Percentiles rank a stretch among this genome's conserved stretches.
Conservation (phyloP, 1,284 basidiomycete species). For the Ustilago cynodontis region DNA sequence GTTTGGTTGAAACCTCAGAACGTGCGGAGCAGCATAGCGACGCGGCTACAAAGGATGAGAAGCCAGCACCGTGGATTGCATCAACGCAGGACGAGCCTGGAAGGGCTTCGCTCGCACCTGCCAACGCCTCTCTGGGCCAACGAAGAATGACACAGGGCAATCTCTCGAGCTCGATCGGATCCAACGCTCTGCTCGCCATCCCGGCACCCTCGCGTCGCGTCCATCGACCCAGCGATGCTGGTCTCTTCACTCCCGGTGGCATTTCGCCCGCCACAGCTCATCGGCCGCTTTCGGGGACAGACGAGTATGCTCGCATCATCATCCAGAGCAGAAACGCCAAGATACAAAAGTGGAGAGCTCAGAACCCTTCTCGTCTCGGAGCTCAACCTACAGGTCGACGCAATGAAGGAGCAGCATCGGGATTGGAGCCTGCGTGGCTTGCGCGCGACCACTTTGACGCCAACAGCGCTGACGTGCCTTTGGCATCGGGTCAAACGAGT, state of each 20-base stretch:
- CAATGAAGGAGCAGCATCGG: slow-evolving; percentile 5
- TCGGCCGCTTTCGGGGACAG: slow-evolving; percentile 66
- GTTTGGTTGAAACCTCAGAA: slow-evolving; percentile 28
- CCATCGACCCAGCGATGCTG: slow-evolving; percentile 38
- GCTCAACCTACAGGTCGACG: slow-evolving; percentile 11
- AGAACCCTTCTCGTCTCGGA: slow-evolving; percentile 36
- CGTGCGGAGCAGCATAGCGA: neutral
- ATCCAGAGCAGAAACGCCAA: slow-evolving; percentile 74
- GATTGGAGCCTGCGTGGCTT: slow-evolving; percentile 9
- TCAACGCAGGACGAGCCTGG: slow-evolving; percentile 51
- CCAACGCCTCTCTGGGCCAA: slow-evolving; percentile 21
- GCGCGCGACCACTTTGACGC: slow-evolving; percentile 10
- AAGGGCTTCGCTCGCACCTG: slow-evolving; percentile 18
- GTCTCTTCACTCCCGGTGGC: slow-evolving; percentile 32
- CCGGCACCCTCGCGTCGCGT: slow-evolving; percentile 25
- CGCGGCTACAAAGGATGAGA: slow-evolving; percentile 3
- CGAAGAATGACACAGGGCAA: slow-evolving; percentile 35
- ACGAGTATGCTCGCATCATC: slow-evolving; percentile 74
- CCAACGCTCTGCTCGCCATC: slow-evolving; percentile 34
- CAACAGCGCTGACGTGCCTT: slow-evolving; percentile 13
- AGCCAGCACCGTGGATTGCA: slow-evolving; percentile 63
- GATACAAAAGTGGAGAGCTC: slow-evolving; percentile 73
- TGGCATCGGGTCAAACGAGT: slow-evolving; percentile 21
- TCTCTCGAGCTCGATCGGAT: slow-evolving; percentile 46
- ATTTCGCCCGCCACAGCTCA: slow-evolving; percentile 22